These are phyloP conservation scores for Aspergillus novoparasiticus DNA, from an alignment of 2,329 filamentous ascomycete species.

Conservation along the genomic window DNA sequence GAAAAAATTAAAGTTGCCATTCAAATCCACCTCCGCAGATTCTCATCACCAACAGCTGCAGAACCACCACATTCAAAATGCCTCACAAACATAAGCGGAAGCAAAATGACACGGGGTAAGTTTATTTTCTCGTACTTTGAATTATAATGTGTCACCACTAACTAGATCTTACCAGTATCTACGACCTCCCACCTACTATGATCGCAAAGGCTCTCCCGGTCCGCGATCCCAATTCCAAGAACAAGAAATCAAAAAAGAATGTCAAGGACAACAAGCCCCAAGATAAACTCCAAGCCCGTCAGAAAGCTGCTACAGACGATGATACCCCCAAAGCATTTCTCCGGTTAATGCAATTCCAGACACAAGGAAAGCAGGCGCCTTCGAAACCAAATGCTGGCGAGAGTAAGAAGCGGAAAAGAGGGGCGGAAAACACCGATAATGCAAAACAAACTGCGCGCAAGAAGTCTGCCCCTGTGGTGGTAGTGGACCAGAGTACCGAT, in stretches of 20 bases:
- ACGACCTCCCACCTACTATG: constrained; percentile 63
- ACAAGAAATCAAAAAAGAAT: constrained; percentile 34
- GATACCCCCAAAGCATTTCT: constrained; percentile 89
- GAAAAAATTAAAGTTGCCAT: constrained; percentile 5
- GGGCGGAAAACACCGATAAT: constrained; percentile 20
- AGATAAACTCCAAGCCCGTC: constrained; percentile 19
- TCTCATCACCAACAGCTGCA: neutral
- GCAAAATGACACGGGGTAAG: constrained; percentile 42
- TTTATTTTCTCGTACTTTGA: neutral
- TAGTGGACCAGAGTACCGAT: neutral
- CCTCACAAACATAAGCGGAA: constrained; percentile 82
- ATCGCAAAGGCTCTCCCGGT: constrained; percentile 62
- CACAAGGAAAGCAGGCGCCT: constrained; percentile 55
- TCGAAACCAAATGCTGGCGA: constrained; percentile 66
- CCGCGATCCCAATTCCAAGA: constrained; percentile 47
- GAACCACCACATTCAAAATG: constrained; percentile 53
- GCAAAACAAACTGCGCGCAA: constrained; percentile 16
- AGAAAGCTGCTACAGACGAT: constrained; percentile 54
- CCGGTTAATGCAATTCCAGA: constrained; percentile 76
- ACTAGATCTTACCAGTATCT: constrained; percentile 41
- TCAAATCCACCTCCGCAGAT: constrained; percentile 1
- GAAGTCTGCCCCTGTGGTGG: constrained; percentile 22
- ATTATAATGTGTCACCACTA: constrained; percentile 12
- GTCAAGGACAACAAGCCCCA: constrained; percentile 35
- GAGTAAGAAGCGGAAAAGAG: constrained; percentile 53